Evolutionary conservation across 1,284 basidiomycete species (phyloP).

Genomic region (Leccinum subspadiceum): DNA sequence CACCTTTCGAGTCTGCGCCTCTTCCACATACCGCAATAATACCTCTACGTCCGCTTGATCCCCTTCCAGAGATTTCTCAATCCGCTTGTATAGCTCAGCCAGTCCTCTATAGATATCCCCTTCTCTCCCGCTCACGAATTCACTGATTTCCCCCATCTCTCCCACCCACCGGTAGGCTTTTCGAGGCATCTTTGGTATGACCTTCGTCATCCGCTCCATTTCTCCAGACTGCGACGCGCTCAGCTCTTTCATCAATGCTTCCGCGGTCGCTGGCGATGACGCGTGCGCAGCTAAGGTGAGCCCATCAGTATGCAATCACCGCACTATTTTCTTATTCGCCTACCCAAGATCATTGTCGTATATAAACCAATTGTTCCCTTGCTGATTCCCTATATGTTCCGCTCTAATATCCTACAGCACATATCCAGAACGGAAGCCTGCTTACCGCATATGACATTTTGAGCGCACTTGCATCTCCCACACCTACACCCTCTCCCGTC

Average conservation of each 20-base stretch:
- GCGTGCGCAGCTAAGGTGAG: slow-evolving; percentile 46
- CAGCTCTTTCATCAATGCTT: slow-evolving; percentile 51
- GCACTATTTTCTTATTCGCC: slow-evolving; percentile 12
- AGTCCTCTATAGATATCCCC: slow-evolving; percentile 49
- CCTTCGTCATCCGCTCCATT: slow-evolving; percentile 39
- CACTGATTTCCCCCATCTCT: slow-evolving; percentile 61
- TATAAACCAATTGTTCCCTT: slow-evolving; percentile 57
- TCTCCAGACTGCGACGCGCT: slow-evolving; percentile 44
- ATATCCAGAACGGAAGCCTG: slow-evolving; percentile 9
- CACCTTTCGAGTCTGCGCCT: slow-evolving; percentile 30
- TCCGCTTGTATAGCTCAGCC: slow-evolving; percentile 43
- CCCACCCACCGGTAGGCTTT: slow-evolving; percentile 61
- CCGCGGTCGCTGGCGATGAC: slow-evolving; percentile 56
- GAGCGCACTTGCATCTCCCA: slow-evolving; percentile 59
- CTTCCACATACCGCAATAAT: slow-evolving; percentile 45
- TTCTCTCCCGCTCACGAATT: slow-evolving; percentile 49
- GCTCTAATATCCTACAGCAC: neutral
- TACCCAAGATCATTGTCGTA: slow-evolving; percentile 57
- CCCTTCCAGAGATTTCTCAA: slow-evolving; percentile 40
- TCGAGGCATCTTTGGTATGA: slow-evolving; percentile 49
- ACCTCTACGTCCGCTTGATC: slow-evolving; percentile 39
- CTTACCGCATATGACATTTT: slow-evolving; percentile 65
- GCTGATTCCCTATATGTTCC: slow-evolving; percentile 44
- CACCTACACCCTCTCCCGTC: slow-evolving; percentile 44
- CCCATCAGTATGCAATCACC: neutral